Conservation (phyloP, 2,329 filamentous ascomycete genomes). For the Colletotrichum orchidophilum region DNA sequence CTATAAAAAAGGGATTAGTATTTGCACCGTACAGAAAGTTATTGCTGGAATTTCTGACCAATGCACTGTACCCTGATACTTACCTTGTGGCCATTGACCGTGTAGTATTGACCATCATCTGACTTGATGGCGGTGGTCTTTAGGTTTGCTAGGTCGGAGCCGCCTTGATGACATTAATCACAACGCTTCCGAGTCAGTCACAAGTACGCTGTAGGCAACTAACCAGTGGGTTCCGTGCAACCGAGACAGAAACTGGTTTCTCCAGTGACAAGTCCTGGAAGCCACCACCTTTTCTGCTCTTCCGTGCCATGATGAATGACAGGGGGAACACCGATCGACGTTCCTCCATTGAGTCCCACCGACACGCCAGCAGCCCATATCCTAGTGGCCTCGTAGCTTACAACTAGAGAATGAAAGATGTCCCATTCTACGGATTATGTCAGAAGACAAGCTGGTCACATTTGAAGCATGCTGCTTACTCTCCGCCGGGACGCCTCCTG, state of each 20-base stretch:
- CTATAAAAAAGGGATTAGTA: no score
- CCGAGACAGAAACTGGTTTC: conserved; percentile 70
- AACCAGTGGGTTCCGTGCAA: conserved; percentile 69
- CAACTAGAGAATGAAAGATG: conserved; percentile 64
- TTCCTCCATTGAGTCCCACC: conserved; percentile 66
- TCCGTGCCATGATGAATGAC: conserved; percentile 68
- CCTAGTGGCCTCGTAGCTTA: conserved; percentile 63
- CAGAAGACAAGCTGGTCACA: not conserved
- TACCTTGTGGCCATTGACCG: conserved; percentile 67
- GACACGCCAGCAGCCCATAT: conserved; percentile 63
- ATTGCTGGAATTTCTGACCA: no score
- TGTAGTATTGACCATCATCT: conserved; percentile 58
- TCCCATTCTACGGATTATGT: conserved; percentile 62
- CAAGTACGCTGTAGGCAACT: conserved; percentile 42
- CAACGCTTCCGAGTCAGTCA: not conserved
- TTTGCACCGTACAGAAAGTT: no score
- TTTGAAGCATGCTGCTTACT: not conserved
- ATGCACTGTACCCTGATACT: no score
- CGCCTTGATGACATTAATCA: not conserved
- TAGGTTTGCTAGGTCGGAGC: conserved; percentile 64
- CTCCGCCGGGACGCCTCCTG: not conserved
- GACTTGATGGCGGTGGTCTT: conserved; percentile 63
- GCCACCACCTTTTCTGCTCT: conserved; percentile 66
- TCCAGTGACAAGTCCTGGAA: conserved; percentile 66
- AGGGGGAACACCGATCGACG: conserved; percentile 70